Evolutionary conservation across 345 rosid genomes (phyloP), one percentile per base, ranked within the genome.

Genomic region (Eucalyptus cloeziana): DNA sequence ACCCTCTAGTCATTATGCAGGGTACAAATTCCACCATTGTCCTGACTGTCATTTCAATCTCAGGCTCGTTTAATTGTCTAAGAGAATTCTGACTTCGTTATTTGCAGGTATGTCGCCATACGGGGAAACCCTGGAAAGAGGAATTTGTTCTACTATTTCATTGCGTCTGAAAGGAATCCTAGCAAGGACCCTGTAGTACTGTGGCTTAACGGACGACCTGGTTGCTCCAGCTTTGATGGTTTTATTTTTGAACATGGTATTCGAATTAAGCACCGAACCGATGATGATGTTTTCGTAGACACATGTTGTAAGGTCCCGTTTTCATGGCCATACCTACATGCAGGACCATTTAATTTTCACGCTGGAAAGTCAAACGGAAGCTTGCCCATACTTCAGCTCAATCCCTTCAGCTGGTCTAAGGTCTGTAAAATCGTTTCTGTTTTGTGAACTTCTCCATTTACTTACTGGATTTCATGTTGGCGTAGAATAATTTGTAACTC

Each of bases 171-270:
- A 83, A 89, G 87, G 49, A 89, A 88, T 30, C 90, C 94, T 8
- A 47, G 86, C 44, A 49, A 86, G 30, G 92, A 90, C 62, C 94
- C 94, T 33, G 89, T 93, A 27, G 89, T 90, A 30, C 64, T 93
- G 56, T 93, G 93, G 94, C 90, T 93, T 43, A 92, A 90, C 27
- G 94, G 93, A 11, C 93, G 94, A 13, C 94, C 94, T 1, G 93
- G 94, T 10, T 93, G 94, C 92, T 93, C 93, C 67, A 91, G 91
- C 88, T 87, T 93, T 1, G 90, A 87, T 2, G 91, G 92, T 8
- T 93, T 93, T 30, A 91, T 91, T 83, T 93, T 89, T 58, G 93
- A 89, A 88, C 90, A 90, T 21, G 95, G 94, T 93, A 91, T 58
- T 9, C 1, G 30, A 44, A 87, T 54, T 13, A 44, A 88, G 6